phyloP scores from a whole-genome alignment of 169 alveolate genomes.

The Eimeria sp. region DNA sequence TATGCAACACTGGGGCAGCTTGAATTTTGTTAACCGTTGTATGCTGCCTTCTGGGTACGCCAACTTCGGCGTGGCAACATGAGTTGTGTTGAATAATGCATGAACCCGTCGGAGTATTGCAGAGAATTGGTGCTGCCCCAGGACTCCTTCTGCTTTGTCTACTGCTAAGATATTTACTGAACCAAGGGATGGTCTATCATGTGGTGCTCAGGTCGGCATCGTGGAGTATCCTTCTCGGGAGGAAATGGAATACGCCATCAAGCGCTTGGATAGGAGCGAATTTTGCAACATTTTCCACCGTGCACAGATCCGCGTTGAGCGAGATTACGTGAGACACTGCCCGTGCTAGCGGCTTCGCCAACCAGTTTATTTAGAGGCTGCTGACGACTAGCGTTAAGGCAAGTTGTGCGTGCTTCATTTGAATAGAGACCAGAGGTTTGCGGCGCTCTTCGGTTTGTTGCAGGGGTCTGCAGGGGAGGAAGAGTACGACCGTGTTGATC shows the following conservation, averaged over 20 bases:
- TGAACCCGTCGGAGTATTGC: neutral
- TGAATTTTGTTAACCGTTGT: neutral
- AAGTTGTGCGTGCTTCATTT: neutral
- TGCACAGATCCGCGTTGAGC: slow-evolving; percentile 71
- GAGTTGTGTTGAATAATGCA: neutral
- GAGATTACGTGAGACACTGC: slow-evolving; percentile 38
- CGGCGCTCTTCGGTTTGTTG: neutral
- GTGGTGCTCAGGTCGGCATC: slow-evolving; percentile 40
- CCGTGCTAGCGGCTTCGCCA: neutral
- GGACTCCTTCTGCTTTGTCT: neutral
- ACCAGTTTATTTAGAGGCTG: neutral
- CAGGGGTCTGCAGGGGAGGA: slow-evolving; percentile 50
- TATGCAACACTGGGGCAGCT: slow-evolving; percentile 39
- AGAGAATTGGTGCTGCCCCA: neutral
- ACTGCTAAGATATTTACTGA: neutral
- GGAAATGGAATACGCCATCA: slow-evolving; percentile 70
- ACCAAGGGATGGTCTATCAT: neutral
- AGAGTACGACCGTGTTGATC: slow-evolving; percentile 42
- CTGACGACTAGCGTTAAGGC: neutral
- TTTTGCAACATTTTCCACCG: slow-evolving; percentile 72
- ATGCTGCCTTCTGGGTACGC: slow-evolving; percentile 14
- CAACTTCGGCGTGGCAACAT: slow-evolving; percentile 28
- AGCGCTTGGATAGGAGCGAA: slow-evolving; percentile 62
- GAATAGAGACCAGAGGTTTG: neutral
- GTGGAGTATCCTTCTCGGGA: slow-evolving; percentile 52